Conservation (phyloP, 805 yeast species). For the Yamadazyma laniorum region DNA sequence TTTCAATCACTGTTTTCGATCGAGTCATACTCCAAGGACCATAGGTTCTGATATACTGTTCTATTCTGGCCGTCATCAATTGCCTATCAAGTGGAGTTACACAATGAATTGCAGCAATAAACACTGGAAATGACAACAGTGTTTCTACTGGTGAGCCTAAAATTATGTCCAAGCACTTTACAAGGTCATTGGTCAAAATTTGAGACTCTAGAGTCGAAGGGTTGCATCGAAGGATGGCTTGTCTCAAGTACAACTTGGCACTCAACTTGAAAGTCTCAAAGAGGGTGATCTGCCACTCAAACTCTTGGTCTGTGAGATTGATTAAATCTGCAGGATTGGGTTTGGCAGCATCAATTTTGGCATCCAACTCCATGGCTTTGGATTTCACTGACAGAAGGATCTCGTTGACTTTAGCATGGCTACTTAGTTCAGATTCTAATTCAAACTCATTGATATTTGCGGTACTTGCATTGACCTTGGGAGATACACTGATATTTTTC, state of each 20-base stretch:
- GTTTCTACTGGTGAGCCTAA: slow-evolving; percentile 69
- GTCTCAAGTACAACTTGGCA: slow-evolving; percentile 64
- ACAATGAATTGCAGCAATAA: slow-evolving; percentile 73
- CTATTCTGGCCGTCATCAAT: slow-evolving; percentile 52
- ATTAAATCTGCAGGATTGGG: slow-evolving; percentile 53
- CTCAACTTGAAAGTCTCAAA: slow-evolving; percentile 72
- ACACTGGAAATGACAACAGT: slow-evolving; percentile 71
- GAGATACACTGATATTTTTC: slow-evolving; percentile 15
- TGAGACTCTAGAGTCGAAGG: slow-evolving; percentile 66
- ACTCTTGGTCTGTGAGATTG: slow-evolving; percentile 43
- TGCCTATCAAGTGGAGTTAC: slow-evolving; percentile 50
- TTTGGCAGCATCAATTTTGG: slow-evolving; percentile 45
- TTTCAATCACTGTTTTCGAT: slow-evolving; percentile 43
- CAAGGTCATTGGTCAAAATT: slow-evolving; percentile 51
- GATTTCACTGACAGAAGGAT: slow-evolving; percentile 25
- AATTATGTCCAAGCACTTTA: slow-evolving; percentile 57
- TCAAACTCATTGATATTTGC: slow-evolving; percentile 2
- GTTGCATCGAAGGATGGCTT: slow-evolving; percentile 58
- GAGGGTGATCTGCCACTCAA: slow-evolving; percentile 64
- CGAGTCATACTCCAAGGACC: slow-evolving; percentile 61
- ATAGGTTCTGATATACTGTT: slow-evolving; percentile 58
- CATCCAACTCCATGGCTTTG: slow-evolving; percentile 44
- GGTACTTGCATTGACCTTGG: not conserved
- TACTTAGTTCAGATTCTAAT: slow-evolving; percentile 18
- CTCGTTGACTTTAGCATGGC: slow-evolving; percentile 21